These are phyloP conservation scores for Candida peoriensis DNA, from an alignment of 805 yeast species.

Conservation along the genomic window DNA sequence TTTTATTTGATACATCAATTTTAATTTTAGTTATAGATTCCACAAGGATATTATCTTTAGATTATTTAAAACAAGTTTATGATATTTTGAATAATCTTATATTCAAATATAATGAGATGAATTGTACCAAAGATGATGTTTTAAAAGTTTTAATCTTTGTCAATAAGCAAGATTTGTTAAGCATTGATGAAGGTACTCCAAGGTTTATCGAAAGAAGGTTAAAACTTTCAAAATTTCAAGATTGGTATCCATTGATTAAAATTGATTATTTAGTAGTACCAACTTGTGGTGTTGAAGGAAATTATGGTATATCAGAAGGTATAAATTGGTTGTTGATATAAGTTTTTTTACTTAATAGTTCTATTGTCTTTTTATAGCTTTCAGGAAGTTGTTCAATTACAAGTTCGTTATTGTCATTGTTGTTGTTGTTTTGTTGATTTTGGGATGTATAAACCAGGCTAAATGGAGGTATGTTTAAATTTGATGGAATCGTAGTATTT, in stretches of 20 bases:
- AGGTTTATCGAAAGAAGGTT: slow-evolving; percentile 13
- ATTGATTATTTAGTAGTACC: slow-evolving; percentile 17
- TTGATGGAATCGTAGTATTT: slow-evolving; percentile 37
- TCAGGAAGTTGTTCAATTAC: slow-evolving; percentile 19
- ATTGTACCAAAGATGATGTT: slow-evolving; percentile 2
- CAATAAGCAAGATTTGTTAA: slow-evolving; percentile 17
- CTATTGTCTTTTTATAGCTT: slow-evolving; percentile 26
- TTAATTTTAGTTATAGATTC: slow-evolving; percentile 20
- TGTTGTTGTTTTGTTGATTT: neutral
- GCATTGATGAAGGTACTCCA: slow-evolving; percentile 3
- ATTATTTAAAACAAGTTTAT: slow-evolving; percentile 9
- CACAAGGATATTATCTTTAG: slow-evolving; percentile 8
- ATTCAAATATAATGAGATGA: neutral
- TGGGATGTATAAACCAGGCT: slow-evolving; percentile 30
- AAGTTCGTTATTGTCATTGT: slow-evolving; percentile 5
- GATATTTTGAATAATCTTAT: slow-evolving; percentile 2
- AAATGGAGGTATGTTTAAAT: slow-evolving; percentile 46
- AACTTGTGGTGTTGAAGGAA: slow-evolving; percentile 8
- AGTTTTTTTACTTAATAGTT: slow-evolving; percentile 14
- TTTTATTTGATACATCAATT: slow-evolving; percentile 14
- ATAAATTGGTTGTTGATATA: slow-evolving; percentile 24
- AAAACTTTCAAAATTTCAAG: slow-evolving; percentile 2
- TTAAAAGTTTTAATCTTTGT: slow-evolving; percentile 16
- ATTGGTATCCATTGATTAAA: neutral
- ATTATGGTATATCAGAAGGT: slow-evolving; percentile 24